Base-by-base conservation (phyloP, 176 grass and related monocot species). In the Avena eriantha region DNA sequence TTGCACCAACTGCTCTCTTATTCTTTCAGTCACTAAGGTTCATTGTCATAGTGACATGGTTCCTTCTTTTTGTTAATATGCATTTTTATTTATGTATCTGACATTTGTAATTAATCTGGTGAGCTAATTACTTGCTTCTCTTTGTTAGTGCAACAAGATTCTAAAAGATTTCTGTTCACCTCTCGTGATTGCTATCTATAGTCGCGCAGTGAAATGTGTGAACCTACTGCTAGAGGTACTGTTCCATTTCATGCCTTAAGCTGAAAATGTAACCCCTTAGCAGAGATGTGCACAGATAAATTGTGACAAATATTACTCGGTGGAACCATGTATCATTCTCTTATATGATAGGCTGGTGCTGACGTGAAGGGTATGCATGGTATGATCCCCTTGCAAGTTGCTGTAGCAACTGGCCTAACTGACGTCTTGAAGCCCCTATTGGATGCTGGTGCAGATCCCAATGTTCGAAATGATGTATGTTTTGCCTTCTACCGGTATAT, bases 151-250 rank as follows among this genome's bases (percentile, higher is more conserved):
- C 16, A 68, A 68, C 33, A 68, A 68, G 65, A 68, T 10, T 18
- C 16, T 35, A 5, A 2, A 5, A 35, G 0, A 2, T 18, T 68
- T 68, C 65, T 18, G 14, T 8, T 19, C 65, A 36, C 65, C 65
- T 36, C 65, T 68, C 65, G 18, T 19, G 13, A 17, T 68, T 36
- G 65, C 65, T 36, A 36, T 68, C 15, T 4, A 18, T 8, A 18
- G 31, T 68, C 65, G 26, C 31, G 35, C 65, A 68, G 65, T 68
- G 65, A 68, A 68, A 68, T 68, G 65, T 68, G 65, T 36, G 16
- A 68, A 68, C 15, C 65, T 68, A 36, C 65, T 68, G 65, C 2
- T 68, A 68, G 33, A 36, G 65, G 65, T 68, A 68, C 16, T 3
- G 7, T 33, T 68, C 15, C 65, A 68, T 68, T 14, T 68, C 19